Conservation (phyloP, 225 moss, liverwort and hornwort genomes). For the Polytrichum commune region DNA sequence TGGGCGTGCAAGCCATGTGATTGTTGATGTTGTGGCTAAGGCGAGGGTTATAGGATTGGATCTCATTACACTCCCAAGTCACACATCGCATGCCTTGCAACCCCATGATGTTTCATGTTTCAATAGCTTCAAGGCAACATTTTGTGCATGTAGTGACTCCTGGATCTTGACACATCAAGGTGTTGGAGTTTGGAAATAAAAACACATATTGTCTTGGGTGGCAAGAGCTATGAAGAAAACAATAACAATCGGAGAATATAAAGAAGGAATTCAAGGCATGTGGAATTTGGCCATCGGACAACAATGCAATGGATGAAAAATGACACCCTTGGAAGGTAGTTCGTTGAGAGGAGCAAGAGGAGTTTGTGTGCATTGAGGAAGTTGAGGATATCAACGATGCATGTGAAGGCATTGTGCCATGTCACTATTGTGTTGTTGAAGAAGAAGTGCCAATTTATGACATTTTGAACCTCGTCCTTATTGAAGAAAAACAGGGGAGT, state of each 20-base stretch:
- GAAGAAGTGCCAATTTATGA: neutral
- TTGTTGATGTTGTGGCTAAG: neutral
- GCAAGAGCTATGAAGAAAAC: neutral
- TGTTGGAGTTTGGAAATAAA: neutral
- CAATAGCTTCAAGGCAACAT: neutral
- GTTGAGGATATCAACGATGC: neutral
- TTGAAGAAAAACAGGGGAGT: no score
- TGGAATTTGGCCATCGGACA: slow-evolving; percentile 5
- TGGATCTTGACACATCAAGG: neutral
- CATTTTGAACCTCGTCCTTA: no score
- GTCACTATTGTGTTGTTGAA: neutral
- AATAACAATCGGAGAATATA: neutral
- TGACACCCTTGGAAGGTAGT: neutral
- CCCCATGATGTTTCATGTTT: slow-evolving; percentile 3
- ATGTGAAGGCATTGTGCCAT: neutral
- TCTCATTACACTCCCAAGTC: neutral
- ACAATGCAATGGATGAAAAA: neutral
- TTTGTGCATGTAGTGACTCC: neutral
- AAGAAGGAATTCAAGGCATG: neutral
- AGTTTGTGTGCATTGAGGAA: neutral
- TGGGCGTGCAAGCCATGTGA: neutral
- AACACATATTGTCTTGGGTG: neutral
- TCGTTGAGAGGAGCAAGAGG: neutral
- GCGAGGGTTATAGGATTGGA: neutral
- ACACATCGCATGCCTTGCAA: slow-evolving; percentile 6